Conservation (phyloP, 2,329 filamentous ascomycete genomes). For the Lecanicillium sp. region DNA sequence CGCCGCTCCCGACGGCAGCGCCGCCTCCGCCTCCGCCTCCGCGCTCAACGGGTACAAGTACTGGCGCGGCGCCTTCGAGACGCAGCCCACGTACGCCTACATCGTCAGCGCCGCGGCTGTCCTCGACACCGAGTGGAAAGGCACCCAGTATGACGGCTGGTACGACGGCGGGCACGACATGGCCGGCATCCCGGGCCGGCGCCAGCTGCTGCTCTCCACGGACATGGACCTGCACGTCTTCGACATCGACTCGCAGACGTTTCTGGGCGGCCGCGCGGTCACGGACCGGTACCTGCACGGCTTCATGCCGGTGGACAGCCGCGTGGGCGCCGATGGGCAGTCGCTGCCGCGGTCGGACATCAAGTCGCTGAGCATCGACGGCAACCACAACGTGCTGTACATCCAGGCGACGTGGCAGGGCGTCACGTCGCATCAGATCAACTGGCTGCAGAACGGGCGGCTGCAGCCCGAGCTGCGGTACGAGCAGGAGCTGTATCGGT, state of each 20-base stretch:
- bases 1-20: neutral
- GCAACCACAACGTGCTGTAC: constrained; percentile 8
- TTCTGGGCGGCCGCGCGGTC: constrained; percentile 1
- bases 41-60: neutral
- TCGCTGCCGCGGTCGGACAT: constrained; percentile 8
- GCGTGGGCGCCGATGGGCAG: constrained; percentile 5
- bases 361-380: constrained; percentile 12
- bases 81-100: neutral
- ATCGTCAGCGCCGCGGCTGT: neutral
- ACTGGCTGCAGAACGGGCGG: neutral
- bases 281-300: constrained; percentile 2
- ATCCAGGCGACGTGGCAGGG: constrained; percentile 1
- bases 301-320: constrained; percentile 10
- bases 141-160: constrained; percentile 2
- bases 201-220: constrained; percentile 8
- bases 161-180: constrained; percentile 11
- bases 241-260: constrained; percentile 10
- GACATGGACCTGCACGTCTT: constrained; percentile 11
- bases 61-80: neutral
- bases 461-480: constrained; percentile 5
- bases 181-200: constrained; percentile 3
- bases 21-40: neutral
- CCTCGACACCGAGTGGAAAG: constrained; percentile 7
- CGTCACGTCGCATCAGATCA: constrained; percentile 10
- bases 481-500: neutral